Percentiles rank a stretch among this genome's conserved stretches.
These are phyloP conservation scores for Nicotiana sylvestris DNA, from an alignment of 257 asterid genomes.

Conservation along the genomic window DNA sequence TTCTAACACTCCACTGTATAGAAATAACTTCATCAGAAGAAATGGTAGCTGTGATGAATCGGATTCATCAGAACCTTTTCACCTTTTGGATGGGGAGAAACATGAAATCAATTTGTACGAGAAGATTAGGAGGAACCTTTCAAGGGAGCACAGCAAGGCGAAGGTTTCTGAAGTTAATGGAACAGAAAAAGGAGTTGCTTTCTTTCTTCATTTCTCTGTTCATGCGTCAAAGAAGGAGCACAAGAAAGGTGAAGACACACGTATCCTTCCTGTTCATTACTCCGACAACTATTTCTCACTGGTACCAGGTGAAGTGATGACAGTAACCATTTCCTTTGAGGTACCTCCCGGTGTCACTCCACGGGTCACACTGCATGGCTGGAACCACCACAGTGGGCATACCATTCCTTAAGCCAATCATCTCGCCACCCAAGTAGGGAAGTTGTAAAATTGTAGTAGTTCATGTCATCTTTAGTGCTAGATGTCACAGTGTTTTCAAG, in stretches of 20 bases:
- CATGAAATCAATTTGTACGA: conserved; percentile 29
- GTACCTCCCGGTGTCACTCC: conserved; percentile 63
- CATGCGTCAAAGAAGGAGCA: conserved; percentile 45
- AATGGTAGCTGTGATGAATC: not conserved
- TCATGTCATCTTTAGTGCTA: not conserved
- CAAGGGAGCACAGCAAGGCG: conserved; percentile 19
- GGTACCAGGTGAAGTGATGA: conserved; percentile 77
- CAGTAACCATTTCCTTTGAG: conserved; percentile 64
- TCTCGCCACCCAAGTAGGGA: conserved; percentile 2
- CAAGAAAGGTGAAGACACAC: conserved; percentile 50
- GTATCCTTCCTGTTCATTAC: conserved; percentile 89
- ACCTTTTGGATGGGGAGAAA: conserved; percentile 11
- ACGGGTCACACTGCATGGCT: conserved; percentile 48
- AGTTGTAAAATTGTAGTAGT: not conserved
- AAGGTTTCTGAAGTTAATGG: conserved; percentile 49
- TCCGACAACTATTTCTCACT: conserved; percentile 93
- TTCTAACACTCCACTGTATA: conserved; percentile 31
- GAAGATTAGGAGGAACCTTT: conserved; percentile 34
- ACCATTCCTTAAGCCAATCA: conserved; percentile 26
- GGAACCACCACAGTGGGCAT: conserved; percentile 53
- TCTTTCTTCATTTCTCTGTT: conserved; percentile 80
- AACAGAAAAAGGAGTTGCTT: conserved; percentile 65
- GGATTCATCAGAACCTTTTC: conserved; percentile 14
- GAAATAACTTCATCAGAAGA: conserved; percentile 21
- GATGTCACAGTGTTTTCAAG: not conserved